phyloP scores from a whole-genome alignment of 768 basidiomycete genomes.

The Lactarius deliciosus region DNA sequence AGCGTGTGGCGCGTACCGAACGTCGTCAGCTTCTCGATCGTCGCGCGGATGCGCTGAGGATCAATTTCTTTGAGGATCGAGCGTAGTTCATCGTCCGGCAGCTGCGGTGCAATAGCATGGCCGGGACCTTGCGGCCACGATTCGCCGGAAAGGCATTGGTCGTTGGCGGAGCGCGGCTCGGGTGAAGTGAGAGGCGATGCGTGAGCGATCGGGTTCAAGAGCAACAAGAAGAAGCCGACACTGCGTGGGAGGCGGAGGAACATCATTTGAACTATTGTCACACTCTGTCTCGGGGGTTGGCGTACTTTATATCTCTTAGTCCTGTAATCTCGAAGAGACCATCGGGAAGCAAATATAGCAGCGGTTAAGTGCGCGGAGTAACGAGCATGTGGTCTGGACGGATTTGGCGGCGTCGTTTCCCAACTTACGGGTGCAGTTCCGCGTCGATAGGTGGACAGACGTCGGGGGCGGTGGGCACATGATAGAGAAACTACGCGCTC shows the following conservation, averaged over 20 bases:
- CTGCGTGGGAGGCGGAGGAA: neutral
- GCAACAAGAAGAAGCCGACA: neutral
- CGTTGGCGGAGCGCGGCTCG: slow-evolving; percentile 18
- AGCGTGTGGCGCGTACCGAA: slow-evolving; percentile 56
- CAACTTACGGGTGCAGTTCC: neutral
- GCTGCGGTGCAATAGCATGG: slow-evolving; percentile 41
- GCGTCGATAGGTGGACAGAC: neutral
- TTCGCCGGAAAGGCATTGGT: slow-evolving; percentile 32
- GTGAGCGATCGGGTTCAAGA: neutral
- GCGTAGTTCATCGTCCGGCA: slow-evolving; percentile 45
- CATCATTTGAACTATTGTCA: neutral
- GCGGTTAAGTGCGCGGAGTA: neutral
- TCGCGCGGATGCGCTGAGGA: slow-evolving; percentile 45
- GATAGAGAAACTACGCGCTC: neutral
- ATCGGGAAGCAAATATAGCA: neutral
- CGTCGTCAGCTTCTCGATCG: slow-evolving; percentile 51
- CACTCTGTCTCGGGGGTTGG: neutral
- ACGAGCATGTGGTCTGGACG: neutral
- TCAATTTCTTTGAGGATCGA: slow-evolving; percentile 49
- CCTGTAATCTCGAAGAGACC: neutral
- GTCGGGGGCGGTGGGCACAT: too few relatives aligned
- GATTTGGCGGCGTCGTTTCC: neutral
- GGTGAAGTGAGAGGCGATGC: neutral
- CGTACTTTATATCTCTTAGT: neutral
- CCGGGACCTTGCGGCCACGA: slow-evolving; percentile 55